These are phyloP conservation scores for Penicillium sp. DNA, from an alignment of 2,329 filamentous ascomycete genomes.

Conservation along the genomic window DNA sequence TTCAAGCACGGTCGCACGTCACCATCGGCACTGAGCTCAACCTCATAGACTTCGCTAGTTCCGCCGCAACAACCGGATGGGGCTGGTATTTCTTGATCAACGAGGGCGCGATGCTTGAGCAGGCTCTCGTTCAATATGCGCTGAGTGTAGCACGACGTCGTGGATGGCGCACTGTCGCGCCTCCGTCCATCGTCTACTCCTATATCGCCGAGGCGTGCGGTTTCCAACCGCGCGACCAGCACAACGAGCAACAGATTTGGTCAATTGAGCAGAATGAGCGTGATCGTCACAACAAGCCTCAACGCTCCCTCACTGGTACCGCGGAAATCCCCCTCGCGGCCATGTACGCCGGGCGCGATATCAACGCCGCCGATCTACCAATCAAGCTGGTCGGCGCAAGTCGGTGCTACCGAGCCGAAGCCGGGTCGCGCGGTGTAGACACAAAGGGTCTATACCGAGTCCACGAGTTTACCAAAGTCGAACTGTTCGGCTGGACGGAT, in stretches of 20 bases:
- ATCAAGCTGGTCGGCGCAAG: slow-evolving; percentile 80
- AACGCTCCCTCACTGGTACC: slow-evolving; percentile 78
- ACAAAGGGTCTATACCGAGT: slow-evolving; percentile 96
- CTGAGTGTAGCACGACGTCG: slow-evolving; percentile 69
- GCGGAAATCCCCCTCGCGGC: slow-evolving; percentile 93
- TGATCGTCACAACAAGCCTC: slow-evolving; percentile 64
- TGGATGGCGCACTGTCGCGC: slow-evolving; percentile 79
- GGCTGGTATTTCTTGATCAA: slow-evolving; percentile 97
- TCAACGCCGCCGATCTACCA: slow-evolving; percentile 69
- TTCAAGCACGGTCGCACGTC: slow-evolving; percentile 67
- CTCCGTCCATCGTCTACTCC: slow-evolving; percentile 87
- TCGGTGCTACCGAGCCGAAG: slow-evolving; percentile 94
- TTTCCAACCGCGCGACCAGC: slow-evolving; percentile 87
- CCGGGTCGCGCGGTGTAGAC: slow-evolving; percentile 82
- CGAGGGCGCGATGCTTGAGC: slow-evolving; percentile 89
- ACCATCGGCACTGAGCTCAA: slow-evolving; percentile 83
- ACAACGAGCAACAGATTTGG: slow-evolving; percentile 93
- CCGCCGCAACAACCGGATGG: slow-evolving; percentile 84
- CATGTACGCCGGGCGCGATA: slow-evolving; percentile 74
- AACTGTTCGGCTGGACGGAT: slow-evolving; percentile 90
- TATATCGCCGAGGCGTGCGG: slow-evolving; percentile 90
- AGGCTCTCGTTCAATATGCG: slow-evolving; percentile 86
- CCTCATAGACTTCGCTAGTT: slow-evolving; percentile 84
- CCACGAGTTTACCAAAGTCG: slow-evolving; percentile 98
- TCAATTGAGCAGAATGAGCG: slow-evolving; percentile 66